phyloP scores from a whole-genome alignment of 2,329 filamentous ascomycete genomes.

The Sporothrix phasma region DNA sequence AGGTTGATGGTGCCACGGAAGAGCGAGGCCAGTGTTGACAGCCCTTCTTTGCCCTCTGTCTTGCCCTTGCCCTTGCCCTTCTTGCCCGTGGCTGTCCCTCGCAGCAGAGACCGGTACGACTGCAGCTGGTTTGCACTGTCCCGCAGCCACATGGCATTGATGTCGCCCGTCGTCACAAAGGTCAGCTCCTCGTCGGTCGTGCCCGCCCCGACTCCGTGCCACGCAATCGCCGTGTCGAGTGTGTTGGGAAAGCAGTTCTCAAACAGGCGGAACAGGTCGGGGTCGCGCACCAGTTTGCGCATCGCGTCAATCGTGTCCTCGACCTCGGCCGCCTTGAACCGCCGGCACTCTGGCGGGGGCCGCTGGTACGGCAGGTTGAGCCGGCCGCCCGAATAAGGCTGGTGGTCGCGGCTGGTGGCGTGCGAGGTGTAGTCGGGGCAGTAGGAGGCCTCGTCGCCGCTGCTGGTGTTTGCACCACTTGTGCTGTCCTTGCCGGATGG shows the following conservation, averaged over 20 bases:
- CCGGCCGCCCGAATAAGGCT: slow-evolving; percentile 25
- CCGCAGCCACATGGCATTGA: slow-evolving; percentile 62
- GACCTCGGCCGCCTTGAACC: slow-evolving; percentile 59
- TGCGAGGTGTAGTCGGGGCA: slow-evolving; percentile 24
- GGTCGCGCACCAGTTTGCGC: slow-evolving; percentile 26
- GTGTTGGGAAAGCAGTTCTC: slow-evolving; percentile 70
- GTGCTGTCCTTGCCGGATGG: not conserved
- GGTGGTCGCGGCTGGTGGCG: slow-evolving; percentile 22
- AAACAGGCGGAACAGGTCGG: slow-evolving; percentile 62
- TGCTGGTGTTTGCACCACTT: not conserved
- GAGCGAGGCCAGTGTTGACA: slow-evolving; percentile 41
- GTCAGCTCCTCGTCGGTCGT: slow-evolving; percentile 55
- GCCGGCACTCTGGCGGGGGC: slow-evolving; percentile 57
- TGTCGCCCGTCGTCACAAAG: slow-evolving; percentile 46
- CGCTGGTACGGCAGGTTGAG: slow-evolving; percentile 33
- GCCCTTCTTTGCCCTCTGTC: slow-evolving; percentile 30
- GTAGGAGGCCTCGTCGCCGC: not conserved
- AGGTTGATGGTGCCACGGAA: slow-evolving; percentile 56
- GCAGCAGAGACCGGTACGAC: slow-evolving; percentile 48
- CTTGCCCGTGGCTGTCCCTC: slow-evolving; percentile 19
- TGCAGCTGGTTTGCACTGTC: slow-evolving; percentile 63
- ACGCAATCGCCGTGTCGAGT: slow-evolving; percentile 27
- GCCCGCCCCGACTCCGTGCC: slow-evolving; percentile 30
- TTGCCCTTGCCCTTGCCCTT: slow-evolving; percentile 33
- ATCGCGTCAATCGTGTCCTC: slow-evolving; percentile 52